phyloP scores from a whole-genome alignment of 2,329 filamentous ascomycete species.

The Phaeomoniella chlamydospora region DNA sequence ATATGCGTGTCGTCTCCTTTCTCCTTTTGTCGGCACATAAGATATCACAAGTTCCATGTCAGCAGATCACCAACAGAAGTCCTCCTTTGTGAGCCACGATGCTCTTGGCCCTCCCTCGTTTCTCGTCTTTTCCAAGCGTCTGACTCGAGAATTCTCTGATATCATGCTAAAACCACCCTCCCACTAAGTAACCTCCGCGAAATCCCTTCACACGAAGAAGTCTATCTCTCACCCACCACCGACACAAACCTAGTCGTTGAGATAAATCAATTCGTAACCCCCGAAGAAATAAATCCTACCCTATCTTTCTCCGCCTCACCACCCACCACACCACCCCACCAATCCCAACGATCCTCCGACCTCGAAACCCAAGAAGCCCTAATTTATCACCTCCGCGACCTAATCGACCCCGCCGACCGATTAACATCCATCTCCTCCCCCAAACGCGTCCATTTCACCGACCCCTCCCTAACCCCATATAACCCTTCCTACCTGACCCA shows the following conservation, averaged over 20 bases:
- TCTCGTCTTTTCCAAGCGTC: no score
- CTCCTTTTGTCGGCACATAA: no score
- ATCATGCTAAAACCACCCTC: no score
- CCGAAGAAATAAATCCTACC: conserved; percentile 12
- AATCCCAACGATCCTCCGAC: conserved; percentile 27
- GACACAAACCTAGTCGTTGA: conserved; percentile 84
- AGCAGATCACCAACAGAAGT: no score
- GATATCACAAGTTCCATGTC: no score
- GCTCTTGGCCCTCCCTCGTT: no score
- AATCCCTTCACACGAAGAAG: conserved; percentile 61
- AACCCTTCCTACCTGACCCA: background rate
- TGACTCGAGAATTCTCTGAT: no score
- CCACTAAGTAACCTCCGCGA: conserved; percentile 10
- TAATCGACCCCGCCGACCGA: conserved; percentile 49
- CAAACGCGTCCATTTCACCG: conserved; percentile 40
- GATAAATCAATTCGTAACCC: conserved; percentile 63
- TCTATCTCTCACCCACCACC: conserved; percentile 71
- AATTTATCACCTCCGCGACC: conserved; percentile 53
- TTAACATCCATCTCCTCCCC: conserved; percentile 55
- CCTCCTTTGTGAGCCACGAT: no score
- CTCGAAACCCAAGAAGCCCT: conserved; percentile 53
- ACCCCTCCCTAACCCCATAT: conserved; percentile 21
- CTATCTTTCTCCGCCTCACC: conserved; percentile 12
- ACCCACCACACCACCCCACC: background rate
- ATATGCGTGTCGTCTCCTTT: no score